phyloP scores from a whole-genome alignment of 2,329 filamentous ascomycete genomes.

The Aspergillus arachidicola region DNA sequence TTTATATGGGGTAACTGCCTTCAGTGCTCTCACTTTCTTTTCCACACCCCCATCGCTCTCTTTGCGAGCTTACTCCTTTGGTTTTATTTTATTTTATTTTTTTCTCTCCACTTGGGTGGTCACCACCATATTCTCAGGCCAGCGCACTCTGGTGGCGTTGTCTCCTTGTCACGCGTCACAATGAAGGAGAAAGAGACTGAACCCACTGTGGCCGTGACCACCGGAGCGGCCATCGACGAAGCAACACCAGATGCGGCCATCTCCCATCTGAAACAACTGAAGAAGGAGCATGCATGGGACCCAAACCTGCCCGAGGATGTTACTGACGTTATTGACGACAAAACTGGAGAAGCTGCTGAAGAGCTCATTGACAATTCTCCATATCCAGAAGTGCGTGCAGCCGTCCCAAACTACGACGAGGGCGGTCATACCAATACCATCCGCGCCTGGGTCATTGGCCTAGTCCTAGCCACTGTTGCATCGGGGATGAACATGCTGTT shows the following conservation, averaged over 20 bases:
- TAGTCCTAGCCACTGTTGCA: slow-evolving; percentile 64
- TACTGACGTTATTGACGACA: slow-evolving; percentile 61
- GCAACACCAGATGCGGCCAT: slow-evolving; percentile 24
- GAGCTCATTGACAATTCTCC: slow-evolving; percentile 68
- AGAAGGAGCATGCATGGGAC: slow-evolving; percentile 64
- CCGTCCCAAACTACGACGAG: slow-evolving; percentile 66
- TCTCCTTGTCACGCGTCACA: not conserved
- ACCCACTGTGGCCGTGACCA: not conserved
- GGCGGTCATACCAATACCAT: slow-evolving; percentile 67
- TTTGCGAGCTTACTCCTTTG: not conserved
- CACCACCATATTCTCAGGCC: not conserved
- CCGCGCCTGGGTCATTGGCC: slow-evolving; percentile 65
- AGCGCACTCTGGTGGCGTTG: not conserved
- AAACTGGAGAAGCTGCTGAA: slow-evolving; percentile 61
- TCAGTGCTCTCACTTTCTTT: not conserved
- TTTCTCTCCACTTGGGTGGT: not conserved
- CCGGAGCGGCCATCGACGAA: slow-evolving; percentile 1
- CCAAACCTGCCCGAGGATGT: slow-evolving; percentile 67
- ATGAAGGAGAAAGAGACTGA: slow-evolving; percentile 3
- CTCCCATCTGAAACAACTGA: slow-evolving; percentile 56
- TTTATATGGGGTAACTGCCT: not conserved
- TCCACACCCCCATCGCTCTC: not conserved
- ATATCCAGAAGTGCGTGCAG: slow-evolving; percentile 68
- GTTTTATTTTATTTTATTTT: too few species aligned
- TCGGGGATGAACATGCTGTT: slow-evolving; percentile 65